phyloP scores from a whole-genome alignment of 345 rosid species.

The Eucalyptus sp. region DNA sequence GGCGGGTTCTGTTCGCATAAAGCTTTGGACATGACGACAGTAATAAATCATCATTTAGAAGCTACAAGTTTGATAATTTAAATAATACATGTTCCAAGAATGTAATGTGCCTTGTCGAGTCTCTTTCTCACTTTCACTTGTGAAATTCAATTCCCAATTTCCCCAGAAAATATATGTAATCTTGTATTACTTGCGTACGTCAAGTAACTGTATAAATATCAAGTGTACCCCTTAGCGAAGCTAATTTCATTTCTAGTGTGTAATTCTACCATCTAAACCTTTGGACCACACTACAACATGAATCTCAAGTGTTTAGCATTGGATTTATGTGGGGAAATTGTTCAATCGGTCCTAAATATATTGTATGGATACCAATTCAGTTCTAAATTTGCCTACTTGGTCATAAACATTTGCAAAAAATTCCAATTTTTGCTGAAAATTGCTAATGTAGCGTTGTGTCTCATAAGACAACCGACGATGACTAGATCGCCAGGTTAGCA shows the following conservation, averaged over 20 bases:
- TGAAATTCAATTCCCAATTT: not conserved
- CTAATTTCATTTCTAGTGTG: not conserved
- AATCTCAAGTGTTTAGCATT: too few relatives aligned
- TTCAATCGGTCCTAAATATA: fast-evolving
- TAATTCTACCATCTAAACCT: not conserved
- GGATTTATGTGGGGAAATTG: too few relatives aligned
- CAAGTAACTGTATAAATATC: not conserved
- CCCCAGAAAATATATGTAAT: not conserved
- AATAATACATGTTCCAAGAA: not conserved
- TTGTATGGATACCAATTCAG: too few relatives aligned
- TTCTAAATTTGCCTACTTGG: too few relatives aligned
- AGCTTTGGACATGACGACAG: not conserved
- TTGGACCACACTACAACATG: not conserved
- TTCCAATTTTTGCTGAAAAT: too few relatives aligned
- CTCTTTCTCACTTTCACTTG: not conserved
- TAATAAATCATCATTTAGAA: not conserved
- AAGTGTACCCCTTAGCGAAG: not conserved
- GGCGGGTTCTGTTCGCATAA: conserved; percentile 3
- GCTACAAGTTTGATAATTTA: not conserved
- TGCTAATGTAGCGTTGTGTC: too few relatives aligned
- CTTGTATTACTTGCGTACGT: not conserved
- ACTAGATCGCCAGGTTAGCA: too few relatives aligned
- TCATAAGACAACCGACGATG: too few relatives aligned
- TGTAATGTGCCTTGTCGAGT: not conserved
- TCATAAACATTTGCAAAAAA: too few relatives aligned